A percentile compares a stretch with the other conserved stretches of the same genome.
phyloP scores from a whole-genome alignment of 2,329 filamentous ascomycete species.

The Fusarium chlamydosporum region DNA sequence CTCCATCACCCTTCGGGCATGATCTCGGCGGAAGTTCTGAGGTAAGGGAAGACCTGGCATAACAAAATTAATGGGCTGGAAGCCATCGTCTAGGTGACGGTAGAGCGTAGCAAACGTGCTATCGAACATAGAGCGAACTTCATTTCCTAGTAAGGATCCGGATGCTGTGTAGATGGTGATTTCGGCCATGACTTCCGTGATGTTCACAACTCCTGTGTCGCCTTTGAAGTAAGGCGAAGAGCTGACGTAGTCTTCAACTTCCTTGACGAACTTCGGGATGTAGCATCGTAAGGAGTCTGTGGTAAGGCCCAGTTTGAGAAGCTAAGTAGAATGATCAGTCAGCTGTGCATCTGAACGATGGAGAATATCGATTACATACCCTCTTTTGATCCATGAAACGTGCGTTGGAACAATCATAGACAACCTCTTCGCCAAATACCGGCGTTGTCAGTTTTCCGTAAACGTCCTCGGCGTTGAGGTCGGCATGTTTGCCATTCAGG shows the following conservation, averaged over 20 bases:
- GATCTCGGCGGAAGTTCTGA: slow-evolving; percentile 84
- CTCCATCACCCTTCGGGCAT: slow-evolving; percentile 83
- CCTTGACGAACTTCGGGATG: slow-evolving; percentile 81
- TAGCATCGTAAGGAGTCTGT: slow-evolving; percentile 79
- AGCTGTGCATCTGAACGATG: rapidly evolving
- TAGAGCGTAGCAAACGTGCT: slow-evolving; percentile 84
- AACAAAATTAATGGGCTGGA: slow-evolving; percentile 89
- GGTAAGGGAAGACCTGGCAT: slow-evolving; percentile 88
- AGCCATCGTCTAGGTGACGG: slow-evolving; percentile 90
- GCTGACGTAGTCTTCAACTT: slow-evolving; percentile 80
- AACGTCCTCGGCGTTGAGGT: slow-evolving; percentile 91
- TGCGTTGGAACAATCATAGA: slow-evolving; percentile 90
- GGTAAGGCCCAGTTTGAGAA: slow-evolving; percentile 84
- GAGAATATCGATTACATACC: slow-evolving; percentile 61
- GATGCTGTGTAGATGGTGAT: slow-evolving; percentile 94
- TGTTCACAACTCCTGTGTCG: slow-evolving; percentile 75
- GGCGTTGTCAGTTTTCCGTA: slow-evolving; percentile 81
- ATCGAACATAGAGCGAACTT: slow-evolving; percentile 84
- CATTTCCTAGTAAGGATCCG: slow-evolving; percentile 84
- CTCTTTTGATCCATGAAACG: slow-evolving; percentile 97
- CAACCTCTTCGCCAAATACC: slow-evolving; percentile 85
- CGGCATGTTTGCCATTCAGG: slow-evolving; percentile 87
- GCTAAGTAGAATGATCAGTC: slow-evolving; percentile 59
- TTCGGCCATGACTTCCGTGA: slow-evolving; percentile 82
- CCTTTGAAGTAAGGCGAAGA: slow-evolving; percentile 75